These are phyloP conservation scores for Annulohypoxylon maeteangense DNA, from an alignment of 495 filamentous ascomycete species.

Conservation along the genomic window DNA sequence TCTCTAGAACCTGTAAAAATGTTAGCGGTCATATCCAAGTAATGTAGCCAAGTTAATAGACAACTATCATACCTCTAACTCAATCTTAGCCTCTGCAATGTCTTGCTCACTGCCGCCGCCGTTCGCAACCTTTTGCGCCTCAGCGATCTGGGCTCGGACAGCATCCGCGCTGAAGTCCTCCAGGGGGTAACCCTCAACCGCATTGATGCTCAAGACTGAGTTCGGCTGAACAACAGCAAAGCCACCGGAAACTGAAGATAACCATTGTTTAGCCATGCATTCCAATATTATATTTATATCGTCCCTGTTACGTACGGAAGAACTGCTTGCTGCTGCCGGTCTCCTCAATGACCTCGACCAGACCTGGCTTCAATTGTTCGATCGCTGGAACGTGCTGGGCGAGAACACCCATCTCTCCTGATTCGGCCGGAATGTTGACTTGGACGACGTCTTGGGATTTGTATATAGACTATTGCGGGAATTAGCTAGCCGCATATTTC, in stretches of 20 bases:
- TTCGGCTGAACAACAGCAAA: conserved; percentile 97
- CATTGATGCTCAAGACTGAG: conserved; percentile 96
- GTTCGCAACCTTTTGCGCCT: conserved; percentile 93
- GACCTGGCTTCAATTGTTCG: conserved; percentile 96
- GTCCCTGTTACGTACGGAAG: conserved; percentile 78
- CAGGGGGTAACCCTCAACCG: conserved; percentile 90
- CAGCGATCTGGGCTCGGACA: conserved; percentile 81
- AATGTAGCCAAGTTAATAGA: background rate
- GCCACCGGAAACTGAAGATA: conserved; percentile 83
- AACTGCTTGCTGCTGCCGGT: conserved; percentile 90
- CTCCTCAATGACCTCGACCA: conserved; percentile 97
- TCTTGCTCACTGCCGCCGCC: conserved; percentile 96
- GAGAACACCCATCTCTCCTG: conserved; percentile 98
- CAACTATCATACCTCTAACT: conserved; percentile 82
- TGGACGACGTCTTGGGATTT: conserved; percentile 80
- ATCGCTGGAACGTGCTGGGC: conserved; percentile 99
- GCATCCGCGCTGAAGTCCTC: conserved; percentile 95
- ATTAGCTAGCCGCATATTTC: conserved; percentile 51
- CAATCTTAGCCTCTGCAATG: conserved; percentile 97
- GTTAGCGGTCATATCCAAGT: conserved; percentile 22
- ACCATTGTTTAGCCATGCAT: conserved; percentile 32
- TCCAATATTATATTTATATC: conserved; percentile 4
- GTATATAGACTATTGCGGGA: conserved; percentile 64
- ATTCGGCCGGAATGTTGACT: conserved; percentile 98
- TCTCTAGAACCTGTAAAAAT: conserved; percentile 72